Conservation (phyloP, 2,329 filamentous ascomycete species). For the Zymoseptoria passerinii region DNA sequence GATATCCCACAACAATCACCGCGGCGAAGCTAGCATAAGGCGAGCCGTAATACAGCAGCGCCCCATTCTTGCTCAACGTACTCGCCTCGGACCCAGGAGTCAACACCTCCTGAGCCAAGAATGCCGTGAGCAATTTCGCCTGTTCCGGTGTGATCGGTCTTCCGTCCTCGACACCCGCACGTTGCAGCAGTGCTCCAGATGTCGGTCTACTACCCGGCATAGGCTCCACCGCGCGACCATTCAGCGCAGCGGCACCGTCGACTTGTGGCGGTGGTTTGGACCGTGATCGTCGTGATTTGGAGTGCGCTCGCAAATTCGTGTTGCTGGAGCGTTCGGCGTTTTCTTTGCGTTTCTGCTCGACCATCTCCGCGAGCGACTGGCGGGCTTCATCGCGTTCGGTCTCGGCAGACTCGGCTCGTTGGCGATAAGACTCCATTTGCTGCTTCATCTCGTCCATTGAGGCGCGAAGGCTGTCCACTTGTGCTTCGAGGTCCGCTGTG, state of each 20-base stretch:
- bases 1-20: conserved; percentile 25
- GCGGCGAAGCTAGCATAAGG: conserved; percentile 23
- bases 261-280: conserved; percentile 11
- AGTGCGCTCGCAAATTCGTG: conserved; percentile 7
- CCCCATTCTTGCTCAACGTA: not conserved
- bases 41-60: conserved; percentile 21
- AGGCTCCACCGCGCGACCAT: conserved; percentile 21
- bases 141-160: conserved; percentile 29
- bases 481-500: conserved; percentile 51
- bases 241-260: conserved; percentile 11
- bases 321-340: conserved; percentile 39
- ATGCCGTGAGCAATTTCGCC: conserved; percentile 23
- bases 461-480: conserved; percentile 65
- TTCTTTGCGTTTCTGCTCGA: conserved; percentile 67
- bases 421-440: conserved; percentile 69
- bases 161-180: conserved; percentile 26
- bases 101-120: conserved; percentile 25
- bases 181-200: conserved; percentile 21
- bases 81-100: conserved; percentile 7
- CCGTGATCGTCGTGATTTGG: conserved; percentile 8
- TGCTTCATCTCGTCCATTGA: conserved; percentile 76
- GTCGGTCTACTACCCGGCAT: conserved; percentile 18
- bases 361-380: conserved; percentile 77
- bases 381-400: conserved; percentile 63
- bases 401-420: conserved; percentile 70